Base-by-base conservation (phyloP, 345 rosid genomes). In the Populus euphratica region DNA sequence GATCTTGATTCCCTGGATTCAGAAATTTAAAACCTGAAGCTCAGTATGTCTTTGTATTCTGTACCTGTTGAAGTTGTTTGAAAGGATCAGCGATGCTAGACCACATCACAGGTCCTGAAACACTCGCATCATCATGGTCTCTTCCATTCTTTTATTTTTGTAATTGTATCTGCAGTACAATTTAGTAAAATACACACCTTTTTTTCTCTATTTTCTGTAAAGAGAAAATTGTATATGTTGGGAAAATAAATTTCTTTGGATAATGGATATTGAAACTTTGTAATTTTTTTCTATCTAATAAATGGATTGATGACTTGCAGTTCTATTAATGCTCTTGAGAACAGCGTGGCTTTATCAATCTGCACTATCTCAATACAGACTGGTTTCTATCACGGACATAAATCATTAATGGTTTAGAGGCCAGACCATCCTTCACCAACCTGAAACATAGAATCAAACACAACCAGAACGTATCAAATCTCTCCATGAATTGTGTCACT, bases 101-200 rank as follows among this genome's bases (percentile, higher is more conserved):
- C 20, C 61, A 74, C 44, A 74, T 74, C 35, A 64, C 70, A 74
- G 61, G 61, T 74, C 54, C 69, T 10, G 29, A 43, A 75, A 66
- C 63, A 65, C 68, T 49, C 47, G 52, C n/a, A 47, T 56, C 49
- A 27, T 39, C 25, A 5, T 33, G 49, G 49, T 27, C 70, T 54
- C 56, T 61, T 64, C 43, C 16, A 49, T 78, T 64, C 67, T 66
- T 61, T 77, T 71, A 56, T 20, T 70, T 66, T 41, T 78, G 21
- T 10, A 27, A 35, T 27, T 6, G 21, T 3, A 25, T 64, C 23
- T 43, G 54, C 11, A 62, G 23, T 72, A 17, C 21, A 65, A 72
- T 67, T n/a, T 10, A 69, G 12, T 43, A 54, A 8, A 54, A 6
- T n/a, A 59, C 29, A 59, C 64, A n/a, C 29, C 25, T 59, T 43